Conservation (phyloP, 306 rosid species). For the Prunus campanulata region DNA sequence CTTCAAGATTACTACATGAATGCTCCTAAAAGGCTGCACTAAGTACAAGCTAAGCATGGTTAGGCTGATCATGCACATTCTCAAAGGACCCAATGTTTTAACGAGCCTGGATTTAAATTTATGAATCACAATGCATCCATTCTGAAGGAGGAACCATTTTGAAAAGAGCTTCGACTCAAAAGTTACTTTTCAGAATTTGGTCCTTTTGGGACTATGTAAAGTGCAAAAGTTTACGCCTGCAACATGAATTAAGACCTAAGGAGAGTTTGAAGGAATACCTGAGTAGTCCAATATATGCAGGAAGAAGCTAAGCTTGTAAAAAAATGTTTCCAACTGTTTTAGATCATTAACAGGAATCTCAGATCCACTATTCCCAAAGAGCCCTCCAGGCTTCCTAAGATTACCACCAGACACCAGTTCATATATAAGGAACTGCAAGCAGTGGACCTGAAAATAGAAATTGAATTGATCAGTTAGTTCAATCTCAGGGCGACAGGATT, state of each 20-base stretch:
- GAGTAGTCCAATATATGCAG: constrained; percentile 87
- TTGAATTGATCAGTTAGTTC: constrained; percentile 23
- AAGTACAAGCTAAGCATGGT: neutral
- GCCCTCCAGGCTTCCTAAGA: constrained; percentile 98
- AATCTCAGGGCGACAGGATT: neutral
- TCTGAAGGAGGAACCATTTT: neutral
- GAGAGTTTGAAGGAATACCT: constrained; percentile 46
- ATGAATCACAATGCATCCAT: neutral
- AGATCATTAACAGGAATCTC: constrained; percentile 92
- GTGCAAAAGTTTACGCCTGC: neutral
- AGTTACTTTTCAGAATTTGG: neutral
- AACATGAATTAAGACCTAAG: constrained; percentile 3
- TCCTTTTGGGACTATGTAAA: neutral
- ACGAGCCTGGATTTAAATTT: neutral
- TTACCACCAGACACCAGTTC: constrained; percentile 99
- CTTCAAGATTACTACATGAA: neutral
- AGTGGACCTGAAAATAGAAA: constrained; percentile 72
- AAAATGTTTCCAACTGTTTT: constrained; percentile 85
- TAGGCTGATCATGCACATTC: neutral
- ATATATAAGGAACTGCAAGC: constrained; percentile 95
- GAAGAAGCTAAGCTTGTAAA: constrained; percentile 96
- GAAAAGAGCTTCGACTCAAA: neutral
- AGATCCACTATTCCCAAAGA: constrained; percentile 91
- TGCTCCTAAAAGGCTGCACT: neutral
- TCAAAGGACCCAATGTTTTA: neutral